Conservation (phyloP, 2,329 filamentous ascomycete species). For the Onygenales sp. region DNA sequence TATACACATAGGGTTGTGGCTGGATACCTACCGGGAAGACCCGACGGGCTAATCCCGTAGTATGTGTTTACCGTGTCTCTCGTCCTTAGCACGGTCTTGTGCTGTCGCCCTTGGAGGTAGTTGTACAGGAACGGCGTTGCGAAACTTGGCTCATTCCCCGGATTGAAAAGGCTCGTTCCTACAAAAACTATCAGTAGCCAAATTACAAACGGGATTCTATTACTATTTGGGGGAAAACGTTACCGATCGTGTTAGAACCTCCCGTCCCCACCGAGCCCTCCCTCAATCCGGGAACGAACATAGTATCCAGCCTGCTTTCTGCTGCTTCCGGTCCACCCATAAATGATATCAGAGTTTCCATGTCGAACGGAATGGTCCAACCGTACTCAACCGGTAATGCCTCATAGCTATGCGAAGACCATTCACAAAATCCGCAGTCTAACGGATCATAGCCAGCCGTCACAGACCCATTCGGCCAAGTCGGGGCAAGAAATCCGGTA, state of each 20-base stretch:
- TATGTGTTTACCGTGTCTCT: slow-evolving; percentile 34
- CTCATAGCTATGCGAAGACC: slow-evolving; percentile 53
- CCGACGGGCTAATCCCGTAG: slow-evolving; percentile 29
- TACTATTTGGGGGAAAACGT: too few species aligned
- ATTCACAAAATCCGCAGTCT: slow-evolving; percentile 56
- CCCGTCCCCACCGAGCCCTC: too few species aligned
- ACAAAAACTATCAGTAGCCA: too few species aligned
- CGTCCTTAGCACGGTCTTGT: slow-evolving; percentile 49
- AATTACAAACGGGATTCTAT: too few species aligned
- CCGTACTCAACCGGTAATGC: slow-evolving; percentile 49
- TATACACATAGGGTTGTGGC: too few species aligned
- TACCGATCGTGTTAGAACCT: too few species aligned
- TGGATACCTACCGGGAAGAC: slow-evolving; percentile 23
- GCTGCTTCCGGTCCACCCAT: slow-evolving; percentile 48
- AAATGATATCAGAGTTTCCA: slow-evolving; percentile 44
- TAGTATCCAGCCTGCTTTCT: slow-evolving; percentile 48
- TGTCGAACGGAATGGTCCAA: slow-evolving; percentile 59
- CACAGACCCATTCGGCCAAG: slow-evolving; percentile 41
- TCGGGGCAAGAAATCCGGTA: slow-evolving; percentile 54
- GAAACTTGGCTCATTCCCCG: slow-evolving; percentile 56
- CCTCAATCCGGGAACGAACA: slow-evolving; percentile 25
- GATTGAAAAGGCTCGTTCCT: too few species aligned
- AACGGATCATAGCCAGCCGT: slow-evolving; percentile 38
- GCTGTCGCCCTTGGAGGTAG: slow-evolving; percentile 52
- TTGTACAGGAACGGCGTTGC: slow-evolving; percentile 60